These are phyloP conservation scores for Tetrapisispora arboricola DNA, from an alignment of 805 yeast species.

Conservation along the genomic window DNA sequence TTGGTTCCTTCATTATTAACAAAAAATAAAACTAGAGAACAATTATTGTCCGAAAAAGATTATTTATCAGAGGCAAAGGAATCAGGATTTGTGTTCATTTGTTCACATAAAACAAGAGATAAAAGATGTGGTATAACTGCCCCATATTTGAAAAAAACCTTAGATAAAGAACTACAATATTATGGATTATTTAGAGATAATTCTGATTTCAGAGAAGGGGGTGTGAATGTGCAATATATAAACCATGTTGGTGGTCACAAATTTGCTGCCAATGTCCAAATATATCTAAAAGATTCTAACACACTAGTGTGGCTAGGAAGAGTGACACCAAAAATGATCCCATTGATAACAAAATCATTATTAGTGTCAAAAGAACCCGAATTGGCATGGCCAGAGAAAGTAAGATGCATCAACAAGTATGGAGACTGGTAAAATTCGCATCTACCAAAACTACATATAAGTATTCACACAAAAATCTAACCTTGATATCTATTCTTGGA, in stretches of 20 bases:
- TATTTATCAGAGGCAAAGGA: slow-evolving; percentile 32
- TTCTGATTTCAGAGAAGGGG: slow-evolving; percentile 66
- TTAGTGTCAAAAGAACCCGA: slow-evolving; percentile 57
- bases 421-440: slow-evolving; percentile 22
- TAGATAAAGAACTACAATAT: slow-evolving; percentile 63
- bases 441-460: no score
- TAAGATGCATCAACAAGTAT: slow-evolving; percentile 42
- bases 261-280: slow-evolving; percentile 78
- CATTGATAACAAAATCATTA: slow-evolving; percentile 67
- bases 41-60: slow-evolving; percentile 18
- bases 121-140: slow-evolving; percentile 92
- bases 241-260: slow-evolving; percentile 97
- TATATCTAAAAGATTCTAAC: slow-evolving; percentile 39
- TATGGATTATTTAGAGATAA: slow-evolving; percentile 63
- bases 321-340: slow-evolving; percentile 66
- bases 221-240: slow-evolving; percentile 58
- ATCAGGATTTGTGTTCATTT: slow-evolving; percentile 52
- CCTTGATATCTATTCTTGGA: no score
- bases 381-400: slow-evolving; percentile 54
- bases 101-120: slow-evolving; percentile 88
- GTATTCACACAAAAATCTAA: no score
- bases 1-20: slow-evolving; percentile 35
- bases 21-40: slow-evolving; percentile 14
- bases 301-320: slow-evolving; percentile 82
- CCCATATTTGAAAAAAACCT: slow-evolving; percentile 72